These are phyloP conservation scores for Smittium mucronatum DNA, from an alignment of 371 early-diverging fungal species.

Conservation along the genomic window DNA sequence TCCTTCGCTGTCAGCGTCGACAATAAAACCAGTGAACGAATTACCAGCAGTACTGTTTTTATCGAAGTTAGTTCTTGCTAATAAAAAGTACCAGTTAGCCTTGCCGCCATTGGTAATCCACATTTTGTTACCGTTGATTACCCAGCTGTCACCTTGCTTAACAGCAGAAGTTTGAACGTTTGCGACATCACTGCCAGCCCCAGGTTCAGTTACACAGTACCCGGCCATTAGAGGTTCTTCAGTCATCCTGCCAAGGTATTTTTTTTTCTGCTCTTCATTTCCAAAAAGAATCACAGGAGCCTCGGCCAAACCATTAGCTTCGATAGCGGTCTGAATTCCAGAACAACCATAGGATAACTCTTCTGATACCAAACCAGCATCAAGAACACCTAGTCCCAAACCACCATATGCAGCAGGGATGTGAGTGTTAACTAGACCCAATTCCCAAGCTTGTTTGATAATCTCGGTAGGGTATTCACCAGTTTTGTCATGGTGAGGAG, in stretches of 20 bases:
- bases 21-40: constrained; percentile 93
- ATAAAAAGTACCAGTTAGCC: constrained; percentile 97
- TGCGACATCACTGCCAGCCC: constrained; percentile 75
- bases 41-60: constrained; percentile 56
- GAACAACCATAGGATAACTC: constrained; percentile 91
- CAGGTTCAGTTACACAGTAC: constrained; percentile 77
- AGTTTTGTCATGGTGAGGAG: constrained; percentile 84
- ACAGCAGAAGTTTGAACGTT: constrained; percentile 55
- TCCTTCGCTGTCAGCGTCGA: constrained; percentile 82
- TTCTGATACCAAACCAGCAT: constrained; percentile 68
- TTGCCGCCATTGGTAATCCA: constrained; percentile 94
- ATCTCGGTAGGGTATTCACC: constrained; percentile 86
- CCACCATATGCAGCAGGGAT: constrained; percentile 81
- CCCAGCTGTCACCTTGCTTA: constrained; percentile 53
- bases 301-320: constrained; percentile 89
- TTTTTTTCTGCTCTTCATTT: constrained; percentile 69
- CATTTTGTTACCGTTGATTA: constrained; percentile 71
- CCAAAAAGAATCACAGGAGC: constrained; percentile 86
- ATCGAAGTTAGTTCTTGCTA: constrained; percentile 72
- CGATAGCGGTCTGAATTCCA: constrained; percentile 94
- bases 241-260: constrained; percentile 88
- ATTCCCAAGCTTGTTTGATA: constrained; percentile 91
- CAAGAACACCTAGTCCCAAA: constrained; percentile 64
- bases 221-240: constrained; percentile 84
- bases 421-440: constrained; percentile 88